A percentile compares a stretch with the other conserved stretches of the same genome.
These are phyloP conservation scores for Botrytis pseudocinerea DNA, from an alignment of 2,329 filamentous ascomycete genomes.

Conservation along the genomic window DNA sequence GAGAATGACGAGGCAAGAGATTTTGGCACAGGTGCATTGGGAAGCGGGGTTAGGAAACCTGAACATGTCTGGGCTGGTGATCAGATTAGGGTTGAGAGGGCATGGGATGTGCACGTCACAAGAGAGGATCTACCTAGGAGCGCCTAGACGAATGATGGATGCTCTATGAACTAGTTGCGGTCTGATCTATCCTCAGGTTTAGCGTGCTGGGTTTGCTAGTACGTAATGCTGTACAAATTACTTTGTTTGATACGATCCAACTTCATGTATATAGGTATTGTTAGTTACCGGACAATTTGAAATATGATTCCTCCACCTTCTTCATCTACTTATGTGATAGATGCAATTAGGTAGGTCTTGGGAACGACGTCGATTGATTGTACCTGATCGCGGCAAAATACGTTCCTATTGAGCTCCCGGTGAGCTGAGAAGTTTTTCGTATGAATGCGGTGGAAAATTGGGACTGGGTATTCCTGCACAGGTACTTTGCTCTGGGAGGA, in stretches of 20 bases:
- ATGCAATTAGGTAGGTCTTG: neutral
- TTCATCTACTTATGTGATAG: too few relatives aligned
- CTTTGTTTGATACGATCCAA: neutral
- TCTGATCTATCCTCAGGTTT: neutral
- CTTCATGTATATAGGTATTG: neutral
- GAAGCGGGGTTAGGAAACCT: slow-evolving; percentile 4
- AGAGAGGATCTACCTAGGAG: neutral
- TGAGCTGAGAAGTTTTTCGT: neutral
- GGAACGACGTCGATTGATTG: neutral
- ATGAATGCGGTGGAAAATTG: neutral
- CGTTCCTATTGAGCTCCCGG: neutral
- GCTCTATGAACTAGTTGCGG: too few relatives aligned
- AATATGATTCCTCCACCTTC: neutral
- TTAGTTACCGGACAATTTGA: too few relatives aligned
- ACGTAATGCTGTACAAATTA: neutral
- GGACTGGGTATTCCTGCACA: neutral
- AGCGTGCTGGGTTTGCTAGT: neutral
- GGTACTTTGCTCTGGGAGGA: too few relatives aligned
- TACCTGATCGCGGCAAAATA: neutral
- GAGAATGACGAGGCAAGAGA: neutral
- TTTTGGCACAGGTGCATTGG: neutral
- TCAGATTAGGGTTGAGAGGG: slow-evolving; percentile 17
- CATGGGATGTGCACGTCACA: slow-evolving; percentile 16
- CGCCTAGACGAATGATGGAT: neutral
- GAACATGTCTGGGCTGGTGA: slow-evolving; percentile 8